A percentile compares a stretch with the other conserved stretches of the same genome.
These are phyloP conservation scores for Pseudocercospora vitis DNA, from an alignment of 2,329 filamentous ascomycete species.

Conservation along the genomic window DNA sequence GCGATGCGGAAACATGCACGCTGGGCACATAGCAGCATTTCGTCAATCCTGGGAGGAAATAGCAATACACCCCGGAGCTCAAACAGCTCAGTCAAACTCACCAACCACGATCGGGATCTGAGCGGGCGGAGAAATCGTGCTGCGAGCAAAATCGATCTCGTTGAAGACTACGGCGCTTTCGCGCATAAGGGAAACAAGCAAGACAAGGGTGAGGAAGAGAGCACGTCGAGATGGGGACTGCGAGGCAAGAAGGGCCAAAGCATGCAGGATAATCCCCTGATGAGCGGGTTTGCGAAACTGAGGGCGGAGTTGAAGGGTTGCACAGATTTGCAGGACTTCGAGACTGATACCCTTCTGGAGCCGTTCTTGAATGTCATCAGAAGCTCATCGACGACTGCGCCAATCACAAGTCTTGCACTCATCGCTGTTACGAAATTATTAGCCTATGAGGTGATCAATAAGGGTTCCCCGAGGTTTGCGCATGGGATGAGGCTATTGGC, in stretches of 20 bases:
- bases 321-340: slow-evolving; percentile 83
- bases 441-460: slow-evolving; percentile 85
- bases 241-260: slow-evolving; percentile 87
- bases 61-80: slow-evolving; percentile 21
- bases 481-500: slow-evolving; percentile 93
- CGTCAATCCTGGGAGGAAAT: slow-evolving; percentile 74
- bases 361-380: slow-evolving; percentile 97
- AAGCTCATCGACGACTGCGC: slow-evolving; percentile 90
- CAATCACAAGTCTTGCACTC: slow-evolving; percentile 91
- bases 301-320: slow-evolving; percentile 83
- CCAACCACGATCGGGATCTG: slow-evolving; percentile 35
- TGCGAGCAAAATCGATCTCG: slow-evolving; percentile 37
- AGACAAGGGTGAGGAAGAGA: slow-evolving; percentile 27
- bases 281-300: slow-evolving; percentile 88
- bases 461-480: slow-evolving; percentile 79
- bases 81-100: slow-evolving; percentile 15
- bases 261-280: slow-evolving; percentile 95
- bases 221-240: slow-evolving; percentile 83
- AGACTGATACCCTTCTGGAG: slow-evolving; percentile 83
- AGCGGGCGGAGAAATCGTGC: slow-evolving; percentile 26
- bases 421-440: slow-evolving; percentile 96
- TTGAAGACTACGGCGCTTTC: slow-evolving; percentile 22
- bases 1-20: slow-evolving; percentile 97
- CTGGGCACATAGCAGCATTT: slow-evolving; percentile 93
- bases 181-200: not conserved